phyloP scores from a whole-genome alignment of 108 stramenopile species.

The Bacterosira constricta region DNA sequence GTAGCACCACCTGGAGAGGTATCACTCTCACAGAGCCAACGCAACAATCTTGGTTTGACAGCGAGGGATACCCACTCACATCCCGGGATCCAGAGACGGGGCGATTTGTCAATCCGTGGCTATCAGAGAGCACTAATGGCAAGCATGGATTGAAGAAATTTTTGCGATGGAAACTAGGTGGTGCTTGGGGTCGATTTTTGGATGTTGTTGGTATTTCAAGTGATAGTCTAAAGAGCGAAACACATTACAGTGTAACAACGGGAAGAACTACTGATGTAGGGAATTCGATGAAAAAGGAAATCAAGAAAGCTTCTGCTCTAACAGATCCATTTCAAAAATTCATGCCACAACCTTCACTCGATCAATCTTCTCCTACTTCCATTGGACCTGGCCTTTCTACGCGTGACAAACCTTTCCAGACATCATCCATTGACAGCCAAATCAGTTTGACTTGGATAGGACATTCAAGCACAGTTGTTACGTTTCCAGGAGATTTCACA shows the following conservation, averaged over 20 bases:
- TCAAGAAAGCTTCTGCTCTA: not conserved
- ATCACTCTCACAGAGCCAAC: constrained; percentile 65
- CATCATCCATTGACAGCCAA: constrained; percentile 6
- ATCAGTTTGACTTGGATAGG: constrained; percentile 83
- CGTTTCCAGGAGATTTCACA: constrained; percentile 57
- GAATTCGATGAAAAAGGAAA: not conserved
- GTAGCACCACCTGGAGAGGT: constrained; percentile 25
- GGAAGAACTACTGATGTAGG: not conserved
- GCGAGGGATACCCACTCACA: constrained; percentile 72
- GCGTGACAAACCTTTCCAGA: not conserved
- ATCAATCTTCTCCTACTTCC: not conserved
- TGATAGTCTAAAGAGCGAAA: not conserved
- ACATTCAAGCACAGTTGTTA: constrained; percentile 73
- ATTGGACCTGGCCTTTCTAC: not conserved
- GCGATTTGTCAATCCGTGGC: constrained; percentile 88
- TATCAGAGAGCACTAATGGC: constrained; percentile 71
- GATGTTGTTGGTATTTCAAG: constrained; percentile 11
- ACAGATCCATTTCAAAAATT: not conserved
- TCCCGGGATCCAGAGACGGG: constrained; percentile 66
- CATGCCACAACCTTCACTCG: not conserved
- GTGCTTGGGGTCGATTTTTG: constrained; percentile 17
- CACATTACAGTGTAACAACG: not conserved
- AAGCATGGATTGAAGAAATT: constrained; percentile 60
- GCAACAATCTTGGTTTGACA: constrained; percentile 71
- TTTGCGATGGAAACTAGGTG: constrained; percentile 59